Percentiles rank a stretch among this genome's conserved stretches.
Conservation (phyloP, 441 rosid genomes). For the Sinapis alba region DNA sequence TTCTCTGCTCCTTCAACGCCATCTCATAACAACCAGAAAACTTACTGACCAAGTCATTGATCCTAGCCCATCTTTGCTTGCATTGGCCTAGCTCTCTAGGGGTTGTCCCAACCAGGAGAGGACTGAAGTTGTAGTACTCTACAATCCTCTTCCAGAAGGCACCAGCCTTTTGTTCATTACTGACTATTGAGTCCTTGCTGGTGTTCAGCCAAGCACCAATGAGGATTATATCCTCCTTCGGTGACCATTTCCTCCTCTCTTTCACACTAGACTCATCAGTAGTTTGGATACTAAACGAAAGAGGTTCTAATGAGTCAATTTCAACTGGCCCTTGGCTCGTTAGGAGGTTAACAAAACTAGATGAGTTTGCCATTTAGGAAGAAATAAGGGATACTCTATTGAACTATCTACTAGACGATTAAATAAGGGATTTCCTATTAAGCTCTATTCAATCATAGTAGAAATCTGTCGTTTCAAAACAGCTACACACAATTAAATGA, state of each 20-base stretch:
- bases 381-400: no score
- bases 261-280: background rate
- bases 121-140: background rate
- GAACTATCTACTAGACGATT: background rate
- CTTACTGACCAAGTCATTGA: background rate
- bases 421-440: background rate
- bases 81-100: background rate
- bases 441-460: background rate
- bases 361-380: background rate
- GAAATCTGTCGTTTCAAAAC: background rate
- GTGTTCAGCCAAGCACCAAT: background rate
- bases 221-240: background rate
- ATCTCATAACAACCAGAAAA: background rate
- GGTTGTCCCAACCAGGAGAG: background rate
- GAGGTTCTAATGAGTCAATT: background rate
- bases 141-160: background rate
- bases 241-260: background rate
- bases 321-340: background rate
- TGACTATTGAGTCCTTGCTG: background rate
- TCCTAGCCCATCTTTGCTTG: background rate
- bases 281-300: background rate
- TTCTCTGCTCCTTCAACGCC: background rate
- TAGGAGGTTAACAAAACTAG: background rate
- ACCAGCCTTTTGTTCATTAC: background rate
- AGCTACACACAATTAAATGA: background rate